phyloP scores from a whole-genome alignment of 768 basidiomycete genomes.

The Lentinula detonsa region DNA sequence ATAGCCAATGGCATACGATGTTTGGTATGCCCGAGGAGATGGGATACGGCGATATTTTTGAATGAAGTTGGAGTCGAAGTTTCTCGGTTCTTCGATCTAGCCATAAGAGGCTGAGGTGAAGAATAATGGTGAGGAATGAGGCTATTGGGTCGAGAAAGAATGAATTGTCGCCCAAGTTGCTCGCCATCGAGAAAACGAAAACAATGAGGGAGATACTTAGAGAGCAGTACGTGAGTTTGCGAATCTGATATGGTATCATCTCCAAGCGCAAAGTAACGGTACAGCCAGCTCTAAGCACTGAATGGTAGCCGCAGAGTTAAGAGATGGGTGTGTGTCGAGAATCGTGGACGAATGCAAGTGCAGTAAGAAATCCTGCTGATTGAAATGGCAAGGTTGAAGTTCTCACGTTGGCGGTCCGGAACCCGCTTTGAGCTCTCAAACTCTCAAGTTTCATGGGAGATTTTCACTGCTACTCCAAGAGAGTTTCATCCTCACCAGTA shows the following conservation, averaged over 20 bases:
- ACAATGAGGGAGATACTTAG: not conserved
- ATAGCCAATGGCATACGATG: not conserved
- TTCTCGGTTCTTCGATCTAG: not conserved
- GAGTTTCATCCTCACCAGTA: too few relatives aligned
- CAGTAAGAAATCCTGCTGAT: not conserved
- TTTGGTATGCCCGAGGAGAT: not conserved
- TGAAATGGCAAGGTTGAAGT: not conserved
- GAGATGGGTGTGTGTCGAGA: not conserved
- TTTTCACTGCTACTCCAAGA: too few relatives aligned
- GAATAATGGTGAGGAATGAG: not conserved
- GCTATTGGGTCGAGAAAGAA: slow-evolving; percentile 1
- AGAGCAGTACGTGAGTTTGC: not conserved
- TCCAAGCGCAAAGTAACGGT: not conserved
- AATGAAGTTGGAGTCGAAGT: not conserved
- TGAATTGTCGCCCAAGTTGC: not conserved
- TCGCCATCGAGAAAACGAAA: not conserved
- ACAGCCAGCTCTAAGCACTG: not conserved
- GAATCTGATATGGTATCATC: not conserved
- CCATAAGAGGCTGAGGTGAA: not conserved
- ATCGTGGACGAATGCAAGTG: not conserved
- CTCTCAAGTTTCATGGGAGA: too few relatives aligned
- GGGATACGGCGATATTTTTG: not conserved
- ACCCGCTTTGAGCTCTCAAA: too few relatives aligned
- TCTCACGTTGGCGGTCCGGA: not conserved
- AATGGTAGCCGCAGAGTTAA: too few relatives aligned